These are phyloP conservation scores for Xylariaceae sp. DNA, from an alignment of 2,329 filamentous ascomycete species.

Conservation along the genomic window DNA sequence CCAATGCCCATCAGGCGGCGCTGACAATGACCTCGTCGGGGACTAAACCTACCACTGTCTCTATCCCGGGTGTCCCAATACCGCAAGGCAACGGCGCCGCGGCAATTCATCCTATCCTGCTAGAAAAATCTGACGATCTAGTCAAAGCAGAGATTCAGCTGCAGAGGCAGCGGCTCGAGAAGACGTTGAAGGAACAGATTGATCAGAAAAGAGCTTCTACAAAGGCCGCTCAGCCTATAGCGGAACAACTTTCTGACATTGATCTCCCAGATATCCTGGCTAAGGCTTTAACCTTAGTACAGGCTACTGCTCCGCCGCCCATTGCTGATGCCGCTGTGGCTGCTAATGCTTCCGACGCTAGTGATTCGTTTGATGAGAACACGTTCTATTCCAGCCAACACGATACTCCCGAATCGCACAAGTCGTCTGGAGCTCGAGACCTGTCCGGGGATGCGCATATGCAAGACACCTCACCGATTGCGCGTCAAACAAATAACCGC, in stretches of 20 bases:
- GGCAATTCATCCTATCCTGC: slow-evolving; percentile 75
- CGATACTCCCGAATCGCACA: slow-evolving; percentile 63
- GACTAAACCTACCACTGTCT: slow-evolving; percentile 15
- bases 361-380: slow-evolving; percentile 86
- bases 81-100: slow-evolving; percentile 49
- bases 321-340: slow-evolving; percentile 50
- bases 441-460: slow-evolving; percentile 35
- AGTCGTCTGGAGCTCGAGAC: slow-evolving; percentile 45
- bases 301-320: slow-evolving; percentile 59
- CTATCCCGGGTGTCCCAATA: slow-evolving; percentile 33
- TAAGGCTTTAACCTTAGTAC: slow-evolving; percentile 67
- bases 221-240: slow-evolving; percentile 37
- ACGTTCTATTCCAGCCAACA: slow-evolving; percentile 95
- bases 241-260: slow-evolving; percentile 58
- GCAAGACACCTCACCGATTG: slow-evolving; percentile 32
- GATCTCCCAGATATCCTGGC: slow-evolving; percentile 69
- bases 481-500: slow-evolving; percentile 25
- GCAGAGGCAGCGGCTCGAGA: slow-evolving; percentile 78
- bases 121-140: slow-evolving; percentile 81
- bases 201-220: slow-evolving; percentile 53
- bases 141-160: slow-evolving; percentile 77
- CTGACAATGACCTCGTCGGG: slow-evolving; percentile 18
- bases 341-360: slow-evolving; percentile 58
- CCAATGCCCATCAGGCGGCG: slow-evolving; percentile 33
- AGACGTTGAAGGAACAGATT: slow-evolving; percentile 69